Evolutionary conservation across 2,329 filamentous ascomycete species (phyloP).

Genomic region (Rugonectria rugulosa): DNA sequence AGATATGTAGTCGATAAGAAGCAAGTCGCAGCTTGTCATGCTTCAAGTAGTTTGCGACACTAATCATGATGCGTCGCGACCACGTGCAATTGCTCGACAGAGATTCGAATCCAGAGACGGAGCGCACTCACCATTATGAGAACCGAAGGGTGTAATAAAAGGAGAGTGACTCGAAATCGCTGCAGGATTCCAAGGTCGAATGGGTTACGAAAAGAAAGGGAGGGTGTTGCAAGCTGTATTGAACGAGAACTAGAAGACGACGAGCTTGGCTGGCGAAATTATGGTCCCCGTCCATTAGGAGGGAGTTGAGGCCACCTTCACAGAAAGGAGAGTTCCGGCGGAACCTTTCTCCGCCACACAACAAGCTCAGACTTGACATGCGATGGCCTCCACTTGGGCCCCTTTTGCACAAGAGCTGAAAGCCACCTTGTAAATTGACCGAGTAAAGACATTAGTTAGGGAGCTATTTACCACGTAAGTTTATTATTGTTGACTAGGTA

Average conservation of each 20-base stretch:
- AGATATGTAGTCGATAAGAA: constrained; percentile 1
- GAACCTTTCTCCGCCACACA: constrained; percentile 45
- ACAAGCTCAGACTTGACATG: background rate
- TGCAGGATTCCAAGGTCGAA: constrained; percentile 44
- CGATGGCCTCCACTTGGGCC: constrained; percentile 2
- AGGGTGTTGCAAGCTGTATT: constrained; percentile 27
- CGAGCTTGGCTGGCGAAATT: constrained; percentile 39
- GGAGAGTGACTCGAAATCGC: constrained; percentile 41
- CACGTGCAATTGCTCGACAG: constrained; percentile 28
- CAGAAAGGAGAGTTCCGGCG: constrained; percentile 43
- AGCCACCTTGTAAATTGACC: constrained; percentile 1
- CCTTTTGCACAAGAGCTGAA: background rate
- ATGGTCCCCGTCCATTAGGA: constrained; percentile 38
- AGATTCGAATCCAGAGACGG: background rate
- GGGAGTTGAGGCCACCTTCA: constrained; percentile 55
- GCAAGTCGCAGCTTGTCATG: constrained; percentile 21
- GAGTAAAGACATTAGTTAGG: constrained; percentile 6
- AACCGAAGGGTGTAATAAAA: constrained; percentile 25
- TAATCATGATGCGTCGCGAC: constrained; percentile 30
- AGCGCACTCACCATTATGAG: constrained; percentile 43
- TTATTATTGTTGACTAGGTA: too few species aligned
- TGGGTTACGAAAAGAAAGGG: constrained; percentile 33
- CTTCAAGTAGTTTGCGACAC: constrained; percentile 28
- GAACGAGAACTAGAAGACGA: constrained; percentile 35
- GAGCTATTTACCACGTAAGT: too few species aligned